Conservation (phyloP, 176 grass and related monocot species). For the Canna indica region DNA sequence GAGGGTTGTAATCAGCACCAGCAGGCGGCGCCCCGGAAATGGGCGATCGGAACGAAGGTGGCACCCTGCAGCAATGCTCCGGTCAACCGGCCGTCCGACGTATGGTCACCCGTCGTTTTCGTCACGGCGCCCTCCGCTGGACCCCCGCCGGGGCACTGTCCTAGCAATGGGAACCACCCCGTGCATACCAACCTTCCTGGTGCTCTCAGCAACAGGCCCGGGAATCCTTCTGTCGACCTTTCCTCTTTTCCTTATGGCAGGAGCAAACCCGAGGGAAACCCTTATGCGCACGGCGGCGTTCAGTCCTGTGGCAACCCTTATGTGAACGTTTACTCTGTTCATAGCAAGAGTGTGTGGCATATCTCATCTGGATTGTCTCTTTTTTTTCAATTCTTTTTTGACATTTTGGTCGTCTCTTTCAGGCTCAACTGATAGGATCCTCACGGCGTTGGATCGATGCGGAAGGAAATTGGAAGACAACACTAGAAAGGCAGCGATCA, state of each 20-base stretch:
- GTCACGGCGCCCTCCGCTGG: not conserved
- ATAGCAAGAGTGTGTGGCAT: conserved; percentile 32
- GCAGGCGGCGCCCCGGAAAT: not conserved
- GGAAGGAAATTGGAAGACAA: conserved; percentile 51
- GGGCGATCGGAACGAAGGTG: conserved; percentile 8
- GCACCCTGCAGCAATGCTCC: not conserved
- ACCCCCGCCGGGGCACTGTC: not conserved
- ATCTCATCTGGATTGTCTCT: not conserved
- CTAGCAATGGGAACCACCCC: not conserved
- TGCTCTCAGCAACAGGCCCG: not conserved
- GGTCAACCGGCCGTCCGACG: not conserved
- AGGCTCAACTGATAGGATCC: conserved; percentile 20
- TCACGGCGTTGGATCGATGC: conserved; percentile 45
- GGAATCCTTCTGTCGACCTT: not conserved
- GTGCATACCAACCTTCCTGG: not conserved
- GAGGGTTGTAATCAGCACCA: not conserved
- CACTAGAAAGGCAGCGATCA: conserved; percentile 44
- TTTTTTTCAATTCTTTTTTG: not conserved
- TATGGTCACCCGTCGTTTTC: conserved; percentile 5
- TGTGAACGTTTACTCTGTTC: conserved; percentile 26
- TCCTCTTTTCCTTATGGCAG: conserved; percentile 10
- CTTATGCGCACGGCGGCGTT: conserved; percentile 21
- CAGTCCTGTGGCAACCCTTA: conserved; percentile 36
- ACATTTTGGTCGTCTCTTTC: not conserved
- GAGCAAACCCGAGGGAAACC: no score